These are phyloP conservation scores for Penicillium canescens DNA, from an alignment of 495 filamentous ascomycete genomes.

Conservation along the genomic window DNA sequence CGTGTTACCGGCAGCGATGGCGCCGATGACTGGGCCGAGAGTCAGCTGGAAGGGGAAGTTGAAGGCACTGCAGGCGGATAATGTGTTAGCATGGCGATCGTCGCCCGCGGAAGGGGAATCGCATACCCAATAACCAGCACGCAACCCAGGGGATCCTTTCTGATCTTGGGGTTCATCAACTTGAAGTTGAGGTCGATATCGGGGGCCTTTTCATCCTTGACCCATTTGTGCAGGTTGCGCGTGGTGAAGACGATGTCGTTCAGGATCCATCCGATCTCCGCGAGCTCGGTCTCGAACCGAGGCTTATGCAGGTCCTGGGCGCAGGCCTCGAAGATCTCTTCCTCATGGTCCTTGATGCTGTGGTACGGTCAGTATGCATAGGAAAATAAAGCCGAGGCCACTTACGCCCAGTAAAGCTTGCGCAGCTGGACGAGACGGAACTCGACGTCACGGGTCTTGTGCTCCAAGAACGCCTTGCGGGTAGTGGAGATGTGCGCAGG, in stretches of 20 bases:
- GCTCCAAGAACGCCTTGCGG: conserved; percentile 66
- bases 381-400: neutral
- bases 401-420: conserved; percentile 88
- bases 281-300: conserved; percentile 65
- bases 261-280: conserved; percentile 70
- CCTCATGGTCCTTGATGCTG: conserved; percentile 71
- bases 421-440: conserved; percentile 84
- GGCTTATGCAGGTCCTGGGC: conserved; percentile 74
- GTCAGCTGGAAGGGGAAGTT: conserved; percentile 88
- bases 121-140: conserved; percentile 82
- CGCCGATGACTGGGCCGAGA: conserved; percentile 78
- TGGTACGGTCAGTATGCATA: conserved; percentile 5
- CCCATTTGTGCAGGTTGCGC: conserved; percentile 76
- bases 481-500: conserved; percentile 54
- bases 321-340: conserved; percentile 68
- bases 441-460: conserved; percentile 77
- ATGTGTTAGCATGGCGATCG: conserved; percentile 10
- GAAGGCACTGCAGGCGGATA: conserved; percentile 57
- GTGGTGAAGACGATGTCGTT: conserved; percentile 77
- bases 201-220: conserved; percentile 73
- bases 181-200: conserved; percentile 69
- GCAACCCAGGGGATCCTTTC: conserved; percentile 85
- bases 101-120: neutral
- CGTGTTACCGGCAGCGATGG: conserved; percentile 89
- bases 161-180: conserved; percentile 69